These are phyloP conservation scores for Moniliophthora roreri DNA, from an alignment of 1,284 basidiomycete genomes.

Conservation along the genomic window DNA sequence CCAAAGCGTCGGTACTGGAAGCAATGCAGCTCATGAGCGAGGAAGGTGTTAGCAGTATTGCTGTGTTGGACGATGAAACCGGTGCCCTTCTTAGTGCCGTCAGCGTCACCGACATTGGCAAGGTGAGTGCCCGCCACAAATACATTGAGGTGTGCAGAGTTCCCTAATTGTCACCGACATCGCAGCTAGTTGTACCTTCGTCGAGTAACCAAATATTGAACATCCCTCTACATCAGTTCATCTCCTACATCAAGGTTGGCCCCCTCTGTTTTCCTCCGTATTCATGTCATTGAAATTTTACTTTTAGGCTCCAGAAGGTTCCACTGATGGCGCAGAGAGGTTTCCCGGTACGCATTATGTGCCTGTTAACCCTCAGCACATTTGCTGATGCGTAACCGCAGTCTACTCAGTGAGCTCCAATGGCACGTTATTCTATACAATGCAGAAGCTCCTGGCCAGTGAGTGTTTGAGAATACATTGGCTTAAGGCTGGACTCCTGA, in stretches of 20 bases:
- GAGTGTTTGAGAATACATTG: conserved; percentile 26
- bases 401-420: conserved; percentile 71
- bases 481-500: conserved; percentile 1
- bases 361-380: background rate
- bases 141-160: too few species aligned
- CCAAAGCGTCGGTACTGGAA: conserved; percentile 61
- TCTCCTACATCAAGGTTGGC: conserved; percentile 65
- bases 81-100: conserved; percentile 67
- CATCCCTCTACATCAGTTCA: conserved; percentile 63
- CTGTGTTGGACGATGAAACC: conserved; percentile 65
- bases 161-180: too few species aligned
- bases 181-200: conserved; percentile 71
- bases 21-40: conserved; percentile 82
- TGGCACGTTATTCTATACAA: conserved; percentile 62
- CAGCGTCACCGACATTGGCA: conserved; percentile 76
- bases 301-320: conserved; percentile 60
- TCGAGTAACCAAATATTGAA: conserved; percentile 72
- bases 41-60: conserved; percentile 75
- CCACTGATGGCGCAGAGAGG: conserved; percentile 69
- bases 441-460: conserved; percentile 80
- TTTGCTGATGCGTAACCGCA: conserved; percentile 23
- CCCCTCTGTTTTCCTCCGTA: background rate
- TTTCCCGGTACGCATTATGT: conserved; percentile 56
- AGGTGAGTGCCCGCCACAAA: conserved; percentile 49
- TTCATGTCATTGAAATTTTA: background rate